Conservation (phyloP, 2,329 filamentous ascomycete genomes). For the Cephalotrichum gorgonifer region DNA sequence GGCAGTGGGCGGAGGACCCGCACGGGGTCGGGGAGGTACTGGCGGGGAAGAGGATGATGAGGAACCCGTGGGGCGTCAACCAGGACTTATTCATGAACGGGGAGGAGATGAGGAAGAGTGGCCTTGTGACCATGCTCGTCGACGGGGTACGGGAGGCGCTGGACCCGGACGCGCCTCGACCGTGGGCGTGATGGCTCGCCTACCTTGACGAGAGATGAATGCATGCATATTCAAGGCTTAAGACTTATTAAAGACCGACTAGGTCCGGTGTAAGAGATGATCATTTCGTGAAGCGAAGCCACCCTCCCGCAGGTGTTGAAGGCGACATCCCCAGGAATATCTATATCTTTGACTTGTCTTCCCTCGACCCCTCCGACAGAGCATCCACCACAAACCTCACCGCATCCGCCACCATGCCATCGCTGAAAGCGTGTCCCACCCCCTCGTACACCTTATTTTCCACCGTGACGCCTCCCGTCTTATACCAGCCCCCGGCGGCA, state of each 20-base stretch:
- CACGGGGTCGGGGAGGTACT: conserved; percentile 36
- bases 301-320: no score
- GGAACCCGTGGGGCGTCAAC: conserved; percentile 36
- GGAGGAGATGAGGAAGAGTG: conserved; percentile 22
- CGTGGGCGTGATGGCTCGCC: conserved; percentile 20
- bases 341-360: conserved; percentile 4
- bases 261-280: neutral
- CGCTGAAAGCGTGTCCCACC: conserved; percentile 59
- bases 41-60: conserved; percentile 33
- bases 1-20: conserved; percentile 41
- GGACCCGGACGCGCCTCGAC: conserved; percentile 23
- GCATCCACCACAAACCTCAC: conserved; percentile 49
- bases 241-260: neutral
- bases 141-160: conserved; percentile 28
- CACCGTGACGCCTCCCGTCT: conserved; percentile 45
- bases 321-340: no score
- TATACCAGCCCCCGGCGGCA: conserved; percentile 40
- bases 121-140: conserved; percentile 22
- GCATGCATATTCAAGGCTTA: neutral
- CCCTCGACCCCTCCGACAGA: conserved; percentile 22
- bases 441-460: conserved; percentile 59
- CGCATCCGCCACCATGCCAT: conserved; percentile 56
- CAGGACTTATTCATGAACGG: conserved; percentile 33
- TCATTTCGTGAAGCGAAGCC: no score
- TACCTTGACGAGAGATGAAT: neutral